Conservation (phyloP, 768 basidiomycete genomes). For the Trametopsis cervina region DNA sequence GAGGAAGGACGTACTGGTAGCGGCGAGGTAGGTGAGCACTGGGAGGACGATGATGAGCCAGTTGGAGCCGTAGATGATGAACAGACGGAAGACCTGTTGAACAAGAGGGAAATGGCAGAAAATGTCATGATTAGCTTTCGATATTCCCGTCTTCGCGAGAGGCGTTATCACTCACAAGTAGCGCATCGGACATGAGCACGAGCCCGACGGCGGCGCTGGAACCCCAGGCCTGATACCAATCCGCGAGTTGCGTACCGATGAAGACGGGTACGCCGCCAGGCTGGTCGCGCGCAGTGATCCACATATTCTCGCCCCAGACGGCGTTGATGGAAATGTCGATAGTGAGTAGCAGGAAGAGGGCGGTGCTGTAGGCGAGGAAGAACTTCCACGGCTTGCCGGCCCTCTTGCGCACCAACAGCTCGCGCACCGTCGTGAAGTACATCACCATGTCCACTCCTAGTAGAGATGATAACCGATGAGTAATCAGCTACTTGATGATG, state of each 20-base stretch:
- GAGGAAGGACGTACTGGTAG: constrained; percentile 14
- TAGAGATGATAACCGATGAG: neutral
- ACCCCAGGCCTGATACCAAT: constrained; percentile 22
- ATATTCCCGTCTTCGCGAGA: neutral
- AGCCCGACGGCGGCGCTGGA: constrained; percentile 17
- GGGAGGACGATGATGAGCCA: constrained; percentile 17
- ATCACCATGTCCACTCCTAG: constrained; percentile 18
- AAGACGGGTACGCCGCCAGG: constrained; percentile 22
- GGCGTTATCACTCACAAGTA: constrained; percentile 17
- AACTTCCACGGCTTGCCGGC: constrained; percentile 11
- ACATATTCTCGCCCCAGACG: constrained; percentile 25
- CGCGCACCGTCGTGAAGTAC: constrained; percentile 14
- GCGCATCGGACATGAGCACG: constrained; percentile 21
- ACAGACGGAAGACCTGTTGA: constrained; percentile 20
- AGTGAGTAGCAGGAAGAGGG: constrained; percentile 23
- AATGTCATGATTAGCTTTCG: neutral
- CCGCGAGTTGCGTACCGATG: constrained; percentile 11
- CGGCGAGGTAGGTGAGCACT: constrained; percentile 16
- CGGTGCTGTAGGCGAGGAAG: constrained; percentile 18
- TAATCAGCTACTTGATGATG: neutral
- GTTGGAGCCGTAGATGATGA: constrained; percentile 21
- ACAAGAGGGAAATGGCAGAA: neutral
- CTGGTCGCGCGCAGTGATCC: constrained; percentile 18
- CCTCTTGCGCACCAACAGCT: constrained; percentile 6
- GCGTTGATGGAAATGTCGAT: constrained; percentile 21